Evolutionary conservation across 495 filamentous ascomycete genomes (phyloP).

Genomic region (Hypoxylon lenormandii): DNA sequence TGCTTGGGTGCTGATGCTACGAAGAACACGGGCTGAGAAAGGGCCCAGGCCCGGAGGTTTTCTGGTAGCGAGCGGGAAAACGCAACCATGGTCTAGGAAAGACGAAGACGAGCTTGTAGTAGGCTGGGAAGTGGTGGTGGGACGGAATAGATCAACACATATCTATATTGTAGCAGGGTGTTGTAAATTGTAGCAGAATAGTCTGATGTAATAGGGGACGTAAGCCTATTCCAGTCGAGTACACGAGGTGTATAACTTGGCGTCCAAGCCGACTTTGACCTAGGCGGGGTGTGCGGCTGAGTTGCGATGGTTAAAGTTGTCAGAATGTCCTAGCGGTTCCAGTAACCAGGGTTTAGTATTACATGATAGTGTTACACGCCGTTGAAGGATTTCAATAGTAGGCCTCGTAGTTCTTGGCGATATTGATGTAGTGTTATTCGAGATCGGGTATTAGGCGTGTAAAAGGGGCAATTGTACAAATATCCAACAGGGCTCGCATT

Average conservation of each 20-base stretch:
- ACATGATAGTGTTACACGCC: slow-evolving; percentile 38
- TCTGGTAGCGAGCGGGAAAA: slow-evolving; percentile 57
- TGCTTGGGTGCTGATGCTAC: slow-evolving; percentile 65
- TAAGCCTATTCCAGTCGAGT: neutral
- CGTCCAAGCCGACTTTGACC: slow-evolving; percentile 15
- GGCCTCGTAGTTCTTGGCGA: slow-evolving; percentile 9
- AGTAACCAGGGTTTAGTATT: slow-evolving; percentile 17
- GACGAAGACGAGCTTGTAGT: neutral
- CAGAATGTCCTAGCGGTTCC: slow-evolving; percentile 7
- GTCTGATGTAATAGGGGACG: slow-evolving; percentile 4
- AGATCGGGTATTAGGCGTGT: slow-evolving; percentile 15
- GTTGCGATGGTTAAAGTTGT: slow-evolving; percentile 7
- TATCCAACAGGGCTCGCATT: neutral
- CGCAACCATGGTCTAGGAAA: neutral
- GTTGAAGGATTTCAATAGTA: slow-evolving; percentile 16
- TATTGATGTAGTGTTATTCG: slow-evolving; percentile 6
- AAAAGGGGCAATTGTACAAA: slow-evolving; percentile 17
- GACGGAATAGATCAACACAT: slow-evolving; percentile 29
- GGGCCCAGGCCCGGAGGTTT: slow-evolving; percentile 63
- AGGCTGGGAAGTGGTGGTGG: slow-evolving; percentile 11
- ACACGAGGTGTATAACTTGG: slow-evolving; percentile 17
- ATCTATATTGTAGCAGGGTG: neutral
- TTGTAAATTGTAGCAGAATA: neutral
- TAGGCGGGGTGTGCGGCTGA: slow-evolving; percentile 6
- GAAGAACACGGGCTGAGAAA: slow-evolving; percentile 68